Evolutionary conservation across 116 monocot species (phyloP), one percentile per base, ranked within the genome.

Genomic region (Dioscorea cayenensis): DNA sequence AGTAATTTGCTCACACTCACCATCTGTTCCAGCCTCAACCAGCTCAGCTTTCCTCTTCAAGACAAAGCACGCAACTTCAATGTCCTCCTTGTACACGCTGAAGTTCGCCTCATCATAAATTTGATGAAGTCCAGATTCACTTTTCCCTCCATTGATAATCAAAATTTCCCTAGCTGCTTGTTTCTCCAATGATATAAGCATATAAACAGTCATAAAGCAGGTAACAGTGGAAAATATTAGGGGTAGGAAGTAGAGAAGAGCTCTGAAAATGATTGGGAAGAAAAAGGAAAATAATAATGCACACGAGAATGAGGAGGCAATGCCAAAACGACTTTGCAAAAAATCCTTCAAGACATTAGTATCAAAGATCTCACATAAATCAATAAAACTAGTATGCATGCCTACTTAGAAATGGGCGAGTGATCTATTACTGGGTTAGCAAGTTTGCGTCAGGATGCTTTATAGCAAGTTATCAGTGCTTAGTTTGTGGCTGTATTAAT

Each of bases 31-130:
- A 49, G 10, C 55, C 21, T 72, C 67, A 4, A 13, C 22, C 6
- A 18, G 37, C 36, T 55, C 65, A 32, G 2, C 50, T 23, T 74
- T 74, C 14, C 32, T 48, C 59, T 64, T 78, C 67, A 79, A n/a
- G 38, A 86, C 25, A 55, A 82, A 79, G 63, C 82, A 86, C 5
- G 79, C 67, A 43, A 71, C 77, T 55, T 74, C 74, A 13, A 72
- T 58, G 16, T 70, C 66, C 50, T 74, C 50, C 3, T 73, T 67
- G 38, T 79, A 86, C 13, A 65, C 29, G 67, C 86, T 79, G 6
- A 37, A 68, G 67, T 86, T 86, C 6, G 73, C 79, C 38, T 82
- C 77, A 64, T 71, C 73, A 59, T 68, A 68, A 63, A 77, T 29
- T 72, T 84, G 80, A 67, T 75, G 25, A 18, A 75, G 5, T 49